Percentiles rank a stretch among this genome's conserved stretches.
Evolutionary conservation across 2,329 filamentous ascomycete genomes (phyloP).

Genomic region (Penicillium nordicum): DNA sequence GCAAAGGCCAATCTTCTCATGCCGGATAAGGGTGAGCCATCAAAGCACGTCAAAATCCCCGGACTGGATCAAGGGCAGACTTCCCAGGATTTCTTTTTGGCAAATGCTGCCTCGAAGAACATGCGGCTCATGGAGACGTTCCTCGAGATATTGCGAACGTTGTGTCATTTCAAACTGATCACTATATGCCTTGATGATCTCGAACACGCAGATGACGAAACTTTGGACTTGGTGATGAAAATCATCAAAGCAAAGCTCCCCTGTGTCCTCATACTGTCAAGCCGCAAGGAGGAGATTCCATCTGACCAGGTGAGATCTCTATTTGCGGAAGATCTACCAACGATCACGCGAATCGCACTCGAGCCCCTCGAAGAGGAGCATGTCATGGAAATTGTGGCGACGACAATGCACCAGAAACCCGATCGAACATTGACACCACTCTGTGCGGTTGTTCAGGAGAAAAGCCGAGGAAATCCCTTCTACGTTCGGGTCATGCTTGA

Average conservation of each 20-base stretch:
- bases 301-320: conserved; percentile 42
- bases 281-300: conserved; percentile 63
- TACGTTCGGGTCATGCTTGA: conserved; percentile 89
- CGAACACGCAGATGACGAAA: conserved; percentile 86
- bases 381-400: conserved; percentile 75
- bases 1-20: conserved; percentile 32
- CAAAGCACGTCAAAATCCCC: conserved; percentile 32
- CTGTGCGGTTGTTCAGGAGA: conserved; percentile 81
- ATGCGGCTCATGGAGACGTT: conserved; percentile 84
- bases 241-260: conserved; percentile 76
- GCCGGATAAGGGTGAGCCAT: conserved; percentile 30
- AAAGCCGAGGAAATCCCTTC: conserved; percentile 83
- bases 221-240: conserved; percentile 74
- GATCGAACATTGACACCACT: conserved; percentile 71
- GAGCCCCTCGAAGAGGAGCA: conserved; percentile 72
- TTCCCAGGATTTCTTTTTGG: conserved; percentile 39
- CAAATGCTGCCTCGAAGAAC: conserved; percentile 43
- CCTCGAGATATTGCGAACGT: conserved; percentile 76
- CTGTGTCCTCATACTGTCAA: conserved; percentile 77
- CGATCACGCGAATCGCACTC: conserved; percentile 68
- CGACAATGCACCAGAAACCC: conserved; percentile 69
- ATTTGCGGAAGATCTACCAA: conserved; percentile 50
- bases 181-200: conserved; percentile 86
- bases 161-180: conserved; percentile 80
- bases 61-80: conserved; percentile 36